A percentile compares a stretch with the other conserved stretches of the same genome.
Conservation (phyloP, 306 rosid genomes). For the Acmispon strigosus region DNA sequence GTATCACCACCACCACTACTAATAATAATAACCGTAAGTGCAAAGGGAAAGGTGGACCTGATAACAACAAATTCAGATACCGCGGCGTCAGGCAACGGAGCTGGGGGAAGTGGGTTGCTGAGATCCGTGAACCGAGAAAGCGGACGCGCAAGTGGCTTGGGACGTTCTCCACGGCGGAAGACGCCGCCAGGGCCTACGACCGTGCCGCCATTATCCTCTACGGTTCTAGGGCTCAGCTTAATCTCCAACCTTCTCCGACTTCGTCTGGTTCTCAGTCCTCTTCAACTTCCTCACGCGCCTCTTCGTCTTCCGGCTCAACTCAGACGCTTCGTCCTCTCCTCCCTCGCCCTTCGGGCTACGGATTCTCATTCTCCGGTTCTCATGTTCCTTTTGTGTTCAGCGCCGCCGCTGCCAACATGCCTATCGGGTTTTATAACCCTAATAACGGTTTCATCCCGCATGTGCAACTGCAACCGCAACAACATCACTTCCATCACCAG, state of each 20-base stretch:
- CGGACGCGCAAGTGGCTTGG: conserved; percentile 95
- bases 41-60: conserved; percentile 92
- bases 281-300: conserved; percentile 19
- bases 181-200: conserved; percentile 92
- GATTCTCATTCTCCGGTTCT: conserved; percentile 21
- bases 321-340: conserved; percentile 69
- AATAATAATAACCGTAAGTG: conserved; percentile 18
- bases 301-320: conserved; percentile 41
- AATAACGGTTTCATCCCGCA: background rate
- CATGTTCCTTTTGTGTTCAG: too few relatives aligned
- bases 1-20: background rate
- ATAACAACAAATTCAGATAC: conserved; percentile 81
- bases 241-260: conserved; percentile 50
- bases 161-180: conserved; percentile 88
- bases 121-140: conserved; percentile 94
- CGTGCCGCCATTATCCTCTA: conserved; percentile 85
- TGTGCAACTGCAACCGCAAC: background rate
- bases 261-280: conserved; percentile 17
- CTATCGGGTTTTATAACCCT: conserved; percentile 23
- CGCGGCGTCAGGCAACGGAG: conserved; percentile 93
- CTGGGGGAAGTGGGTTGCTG: conserved; percentile 99
- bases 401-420: background rate
- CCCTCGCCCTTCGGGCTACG: conserved; percentile 58
- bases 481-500: background rate
- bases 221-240: conserved; percentile 83